A percentile compares a stretch with the other conserved stretches of the same genome.
These are phyloP conservation scores for Arachis stenosperma DNA, from an alignment of 306 rosid genomes.

Conservation along the genomic window DNA sequence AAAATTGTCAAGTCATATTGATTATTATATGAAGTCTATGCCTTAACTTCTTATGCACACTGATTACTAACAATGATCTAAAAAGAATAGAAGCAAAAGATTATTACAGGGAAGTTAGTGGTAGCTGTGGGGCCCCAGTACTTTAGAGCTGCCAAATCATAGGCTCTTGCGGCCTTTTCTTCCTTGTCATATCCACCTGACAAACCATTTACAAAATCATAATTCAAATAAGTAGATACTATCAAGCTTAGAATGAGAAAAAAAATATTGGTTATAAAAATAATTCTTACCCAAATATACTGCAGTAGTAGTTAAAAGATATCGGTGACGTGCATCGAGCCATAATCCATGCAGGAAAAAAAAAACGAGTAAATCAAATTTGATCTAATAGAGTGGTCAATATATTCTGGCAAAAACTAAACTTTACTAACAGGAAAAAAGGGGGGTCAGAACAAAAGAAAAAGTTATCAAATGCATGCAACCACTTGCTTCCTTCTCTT, in stretches of 20 bases:
- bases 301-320: constrained; percentile 46
- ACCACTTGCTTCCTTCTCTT: constrained; percentile 13
- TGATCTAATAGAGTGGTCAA: constrained; percentile 48
- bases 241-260: not conserved
- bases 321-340: constrained; percentile 41
- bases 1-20: not conserved
- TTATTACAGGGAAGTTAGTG: constrained; percentile 81
- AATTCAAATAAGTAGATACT: not conserved
- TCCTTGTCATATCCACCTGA: constrained; percentile 96
- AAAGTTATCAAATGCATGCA: constrained; percentile 42
- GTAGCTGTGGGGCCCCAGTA: constrained; percentile 93
- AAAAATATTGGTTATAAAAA: not conserved
- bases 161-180: constrained; percentile 90
- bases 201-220: not conserved
- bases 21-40: not conserved
- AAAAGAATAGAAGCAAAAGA: not conserved
- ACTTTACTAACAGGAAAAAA: constrained; percentile 30
- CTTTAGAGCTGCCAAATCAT: constrained; percentile 91
- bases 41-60: not conserved
- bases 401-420: constrained; percentile 19
- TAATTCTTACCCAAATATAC: constrained; percentile 84
- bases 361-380: constrained; percentile 42
- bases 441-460: constrained; percentile 2
- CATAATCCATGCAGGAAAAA: constrained; percentile 54
- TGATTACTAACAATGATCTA: no score